Conservation (phyloP, 208 protist genomes). For the Trichomonas vaginalis region DNA sequence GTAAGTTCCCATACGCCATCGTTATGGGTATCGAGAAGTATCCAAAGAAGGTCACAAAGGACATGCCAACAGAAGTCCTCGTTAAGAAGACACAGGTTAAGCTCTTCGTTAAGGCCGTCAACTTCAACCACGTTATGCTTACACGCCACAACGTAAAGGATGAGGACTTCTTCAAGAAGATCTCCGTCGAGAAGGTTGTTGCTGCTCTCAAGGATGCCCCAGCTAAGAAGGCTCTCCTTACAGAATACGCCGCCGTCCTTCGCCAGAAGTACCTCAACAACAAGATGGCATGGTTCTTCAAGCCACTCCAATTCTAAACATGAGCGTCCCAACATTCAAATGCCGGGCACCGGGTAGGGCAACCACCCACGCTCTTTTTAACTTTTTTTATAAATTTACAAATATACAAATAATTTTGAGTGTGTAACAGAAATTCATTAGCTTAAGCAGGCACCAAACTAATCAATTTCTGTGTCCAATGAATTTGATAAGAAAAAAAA, state of each 20-base stretch:
- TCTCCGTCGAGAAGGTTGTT: no score
- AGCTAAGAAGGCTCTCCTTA: background rate
- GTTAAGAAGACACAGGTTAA: background rate
- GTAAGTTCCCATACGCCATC: background rate
- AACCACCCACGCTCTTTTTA: background rate
- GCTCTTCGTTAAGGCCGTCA: background rate
- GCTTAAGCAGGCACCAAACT: no score
- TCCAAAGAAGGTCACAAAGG: constrained; percentile 1
- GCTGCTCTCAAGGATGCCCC: no score
- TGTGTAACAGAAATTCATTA: no score
- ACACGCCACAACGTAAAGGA: no score
- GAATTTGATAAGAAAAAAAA: no score
- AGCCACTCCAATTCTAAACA: background rate
- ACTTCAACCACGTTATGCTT: no score
- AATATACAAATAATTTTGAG: no score
- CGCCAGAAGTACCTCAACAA: background rate
- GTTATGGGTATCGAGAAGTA: background rate
- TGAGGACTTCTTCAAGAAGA: no score
- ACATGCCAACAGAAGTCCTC: background rate
- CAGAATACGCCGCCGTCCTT: background rate
- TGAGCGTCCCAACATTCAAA: background rate
- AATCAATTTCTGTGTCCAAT: no score
- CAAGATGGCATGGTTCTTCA: background rate
- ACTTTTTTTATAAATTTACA: background rate
- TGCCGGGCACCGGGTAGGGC: background rate